Percentiles rank a stretch among this genome's conserved stretches.
Conservation (phyloP, 2,329 filamentous ascomycete genomes). For the Exophiala oligosperma region DNA sequence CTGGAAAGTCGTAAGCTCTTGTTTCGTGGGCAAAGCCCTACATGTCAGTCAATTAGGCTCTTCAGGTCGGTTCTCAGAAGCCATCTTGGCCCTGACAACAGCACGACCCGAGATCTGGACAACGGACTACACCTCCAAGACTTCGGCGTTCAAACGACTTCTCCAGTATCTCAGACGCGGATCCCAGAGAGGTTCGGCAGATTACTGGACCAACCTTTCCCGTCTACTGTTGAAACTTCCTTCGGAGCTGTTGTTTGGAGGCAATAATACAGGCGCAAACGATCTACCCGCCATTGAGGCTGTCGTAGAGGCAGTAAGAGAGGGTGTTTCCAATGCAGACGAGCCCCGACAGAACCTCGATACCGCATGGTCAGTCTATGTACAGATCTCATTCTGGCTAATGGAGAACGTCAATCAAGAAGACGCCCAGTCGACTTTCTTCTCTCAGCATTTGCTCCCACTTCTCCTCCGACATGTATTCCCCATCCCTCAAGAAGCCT, state of each 20-base stretch:
- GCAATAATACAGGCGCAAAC: slow-evolving; percentile 30
- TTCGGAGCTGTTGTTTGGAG: slow-evolving; percentile 53
- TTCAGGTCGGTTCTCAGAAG: slow-evolving; percentile 67
- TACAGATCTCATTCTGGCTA: slow-evolving; percentile 61
- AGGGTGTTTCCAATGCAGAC: slow-evolving; percentile 71
- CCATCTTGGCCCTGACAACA: slow-evolving; percentile 66
- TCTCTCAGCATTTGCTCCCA: slow-evolving; percentile 52
- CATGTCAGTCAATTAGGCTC: slow-evolving; percentile 73
- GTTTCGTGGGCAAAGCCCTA: slow-evolving; percentile 74
- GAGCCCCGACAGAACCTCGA: slow-evolving; percentile 54
- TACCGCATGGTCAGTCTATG: slow-evolving; percentile 56
- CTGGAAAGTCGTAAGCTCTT: slow-evolving; percentile 66
- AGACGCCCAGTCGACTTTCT: slow-evolving; percentile 48
- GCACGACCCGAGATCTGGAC: slow-evolving; percentile 73
- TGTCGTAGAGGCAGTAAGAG: slow-evolving; percentile 67
- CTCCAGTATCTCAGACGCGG: slow-evolving; percentile 76
- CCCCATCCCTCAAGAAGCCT: slow-evolving; percentile 44
- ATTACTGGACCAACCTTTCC: slow-evolving; percentile 72
- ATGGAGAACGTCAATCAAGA: slow-evolving; percentile 47
- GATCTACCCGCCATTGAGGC: slow-evolving; percentile 54
- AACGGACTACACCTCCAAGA: slow-evolving; percentile 59
- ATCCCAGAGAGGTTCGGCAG: slow-evolving; percentile 71
- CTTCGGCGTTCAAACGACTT: slow-evolving; percentile 58
- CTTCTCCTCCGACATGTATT: slow-evolving; percentile 55
- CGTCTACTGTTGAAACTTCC: slow-evolving; percentile 62